Evolutionary conservation across 2,329 filamentous ascomycete genomes (phyloP), one percentile per base, ranked within the genome.

Genomic region (Diaporthe capsici): DNA sequence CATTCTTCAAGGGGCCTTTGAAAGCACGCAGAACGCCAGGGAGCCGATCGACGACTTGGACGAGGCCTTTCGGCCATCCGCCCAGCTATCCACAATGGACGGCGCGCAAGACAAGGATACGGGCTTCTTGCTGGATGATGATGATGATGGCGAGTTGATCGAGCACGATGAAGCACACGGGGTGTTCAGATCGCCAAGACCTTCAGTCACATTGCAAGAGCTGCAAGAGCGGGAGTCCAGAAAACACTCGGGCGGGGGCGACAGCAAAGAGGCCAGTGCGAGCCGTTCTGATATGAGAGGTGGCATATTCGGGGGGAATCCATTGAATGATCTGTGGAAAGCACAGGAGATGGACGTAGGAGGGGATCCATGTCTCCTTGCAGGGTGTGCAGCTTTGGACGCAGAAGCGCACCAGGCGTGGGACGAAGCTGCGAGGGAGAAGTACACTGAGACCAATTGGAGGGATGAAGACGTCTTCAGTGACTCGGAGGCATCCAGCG

Each of bases 151-250:
- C 51, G 70, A 73, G 42, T 3, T 76, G 4, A 47, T 76, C 31
- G 49, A 76, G 9, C 75, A 75, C 34, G 75, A 76, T 53, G 39
- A 34, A 61, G 75, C 75, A 25, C 39, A 8, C 20, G 20, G 49
- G 28, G 73, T 76, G 13, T 76, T 76, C 73, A 75, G 63, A 47
- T 75, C 75, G 13, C 75, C 73, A 12, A 70, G 75, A 31, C 73
- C 75, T 4, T 76, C 75, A n/a, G 17, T 75, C 47, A 76, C 73
- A 1, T 53, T 76, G 9, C 34, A 65, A 28, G 75, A 76, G 22
- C 47, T 76, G 31, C 73, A 75, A 53, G 28, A 47, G 70, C 39
- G 42, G 22, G 73, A 70, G 53, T 1, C 42, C 8, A 31, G 20
- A 17, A 31, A 70, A 9, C 39, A 28, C 6, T 39, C 34, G 37